Conservation (phyloP, 352 stramenopile species). For the Paralagenidium karlingii region DNA sequence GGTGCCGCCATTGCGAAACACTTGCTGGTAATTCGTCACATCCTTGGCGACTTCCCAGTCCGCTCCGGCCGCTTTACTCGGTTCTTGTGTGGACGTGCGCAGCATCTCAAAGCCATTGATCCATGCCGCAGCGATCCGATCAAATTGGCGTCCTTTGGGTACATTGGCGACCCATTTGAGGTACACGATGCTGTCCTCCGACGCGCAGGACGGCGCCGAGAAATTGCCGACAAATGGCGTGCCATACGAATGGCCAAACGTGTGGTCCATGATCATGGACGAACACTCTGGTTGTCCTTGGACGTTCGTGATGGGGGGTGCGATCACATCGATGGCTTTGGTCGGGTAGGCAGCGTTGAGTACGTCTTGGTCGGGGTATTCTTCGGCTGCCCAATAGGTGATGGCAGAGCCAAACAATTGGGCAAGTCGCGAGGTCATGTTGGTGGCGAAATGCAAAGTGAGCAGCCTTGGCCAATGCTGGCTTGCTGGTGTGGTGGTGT, state of each 20-base stretch:
- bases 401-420: too few relatives aligned
- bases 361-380: too few relatives aligned
- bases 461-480: too few relatives aligned
- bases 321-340: constrained; percentile 26
- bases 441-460: too few relatives aligned
- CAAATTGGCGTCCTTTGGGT: constrained; percentile 9
- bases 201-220: not conserved
- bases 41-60: constrained; percentile 15
- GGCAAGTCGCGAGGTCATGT: too few relatives aligned
- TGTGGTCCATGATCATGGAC: too few relatives aligned
- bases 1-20: constrained; percentile 4
- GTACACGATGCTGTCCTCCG: constrained; percentile 4
- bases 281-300: constrained; percentile 13
- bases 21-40: constrained; percentile 8
- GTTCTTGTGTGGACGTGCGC: constrained; percentile 15
- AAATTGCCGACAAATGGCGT: constrained; percentile 6
- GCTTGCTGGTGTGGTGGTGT: too few relatives aligned
- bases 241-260: constrained; percentile 5
- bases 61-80: constrained; percentile 2
- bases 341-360: too few relatives aligned
- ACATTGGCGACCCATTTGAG: constrained; percentile 3
- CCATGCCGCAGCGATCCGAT: constrained; percentile 12
- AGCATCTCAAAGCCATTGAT: constrained; percentile 9
- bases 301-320: constrained; percentile 27
- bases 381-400: too few relatives aligned